Evolutionary conservation across 1,284 basidiomycete genomes (phyloP), one percentile per base, ranked within the genome.

Genomic region (Trametes pubescens): DNA sequence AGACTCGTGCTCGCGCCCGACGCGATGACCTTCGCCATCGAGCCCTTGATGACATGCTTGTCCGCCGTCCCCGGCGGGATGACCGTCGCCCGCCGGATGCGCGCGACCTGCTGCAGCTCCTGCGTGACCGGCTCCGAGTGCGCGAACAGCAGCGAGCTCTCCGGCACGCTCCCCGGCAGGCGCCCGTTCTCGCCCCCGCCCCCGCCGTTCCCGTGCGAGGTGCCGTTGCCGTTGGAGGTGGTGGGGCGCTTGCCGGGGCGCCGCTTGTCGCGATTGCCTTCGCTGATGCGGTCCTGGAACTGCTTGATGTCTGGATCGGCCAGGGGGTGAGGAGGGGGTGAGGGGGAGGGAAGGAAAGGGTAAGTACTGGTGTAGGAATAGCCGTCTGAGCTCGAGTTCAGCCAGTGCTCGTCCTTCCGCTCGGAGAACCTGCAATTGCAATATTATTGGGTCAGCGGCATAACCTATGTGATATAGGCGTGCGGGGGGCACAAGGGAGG

Each of bases 391-490:
- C 85, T 86, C 10, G 81, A 80, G 63, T 86, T 80, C 68, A 91
- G 87, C 90, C 91, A 91, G 66, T 90, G 84, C 61, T 69, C 67
- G 37, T 83, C 83, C 47, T 78, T 74, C 47, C 80, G 58, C 67
- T 78, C 77, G 2, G 77, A 77, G 65, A 72, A 79, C 57, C 78
- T 78, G 51, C 22, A 69, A n/a, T 32, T 48, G 34, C 43, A 21
- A n/a, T 40, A 13, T 34, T 18, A 40, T 32, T 18, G 8, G 8
- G 55, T 49, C 26, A 49, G 48, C 26, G 14, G 11, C 48, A 32
- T 14, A 26, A 1, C 8, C 22, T 4, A n/a, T n/a, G n/a, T n/a
- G n/a, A n/a, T n/a, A n/a, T n/a, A n/a, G n/a, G n/a, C n/a, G 18
- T 21, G 18, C 16, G 7, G 22, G 22, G 10, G 26, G 22, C 29